phyloP scores from a whole-genome alignment of 2,329 filamentous ascomycete species.

The Hypoxylon sp. region DNA sequence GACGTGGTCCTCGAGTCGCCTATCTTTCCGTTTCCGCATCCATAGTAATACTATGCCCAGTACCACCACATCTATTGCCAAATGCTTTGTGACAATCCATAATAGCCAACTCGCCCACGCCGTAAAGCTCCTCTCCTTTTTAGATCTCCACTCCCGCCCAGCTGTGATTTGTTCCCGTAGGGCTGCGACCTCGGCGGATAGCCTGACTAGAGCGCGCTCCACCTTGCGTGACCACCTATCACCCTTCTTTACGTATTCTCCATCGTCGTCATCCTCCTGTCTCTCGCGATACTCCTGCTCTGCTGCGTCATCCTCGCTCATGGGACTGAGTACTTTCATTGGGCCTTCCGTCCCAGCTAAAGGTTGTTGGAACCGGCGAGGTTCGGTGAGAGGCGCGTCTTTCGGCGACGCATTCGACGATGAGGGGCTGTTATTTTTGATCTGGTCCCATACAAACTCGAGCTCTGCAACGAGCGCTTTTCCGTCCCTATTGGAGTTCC shows the following conservation, averaged over 20 bases:
- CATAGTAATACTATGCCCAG: slow-evolving; percentile 76
- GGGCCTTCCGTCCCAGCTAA: slow-evolving; percentile 65
- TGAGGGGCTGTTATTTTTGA: slow-evolving; percentile 84
- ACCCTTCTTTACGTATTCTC: slow-evolving; percentile 58
- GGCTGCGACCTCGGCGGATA: slow-evolving; percentile 93
- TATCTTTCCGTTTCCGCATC: slow-evolving; percentile 79
- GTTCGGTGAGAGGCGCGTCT: slow-evolving; percentile 55
- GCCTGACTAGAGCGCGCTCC: slow-evolving; percentile 86
- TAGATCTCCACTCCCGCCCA: slow-evolving; percentile 77
- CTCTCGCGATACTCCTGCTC: slow-evolving; percentile 67
- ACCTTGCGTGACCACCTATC: slow-evolving; percentile 83
- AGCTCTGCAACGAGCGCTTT: slow-evolving; percentile 90
- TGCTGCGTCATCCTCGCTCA: slow-evolving; percentile 84
- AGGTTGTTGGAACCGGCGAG: slow-evolving; percentile 62
- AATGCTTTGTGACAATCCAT: slow-evolving; percentile 78
- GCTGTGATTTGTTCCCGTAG: slow-evolving; percentile 90
- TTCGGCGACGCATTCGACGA: slow-evolving; percentile 71
- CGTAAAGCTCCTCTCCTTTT: slow-evolving; percentile 72
- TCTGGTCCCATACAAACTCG: slow-evolving; percentile 99
- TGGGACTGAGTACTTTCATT: slow-evolving; percentile 82
- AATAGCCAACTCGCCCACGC: slow-evolving; percentile 79
- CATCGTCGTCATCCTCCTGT: slow-evolving; percentile 56
- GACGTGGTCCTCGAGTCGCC: slow-evolving; percentile 79
- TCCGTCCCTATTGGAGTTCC: slow-evolving; percentile 70
- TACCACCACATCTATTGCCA: slow-evolving; percentile 77